Evolutionary conservation across 306 rosid species (phyloP), one percentile per base, ranked within the genome.

Genomic region (Cyclanthera cordifolia): DNA sequence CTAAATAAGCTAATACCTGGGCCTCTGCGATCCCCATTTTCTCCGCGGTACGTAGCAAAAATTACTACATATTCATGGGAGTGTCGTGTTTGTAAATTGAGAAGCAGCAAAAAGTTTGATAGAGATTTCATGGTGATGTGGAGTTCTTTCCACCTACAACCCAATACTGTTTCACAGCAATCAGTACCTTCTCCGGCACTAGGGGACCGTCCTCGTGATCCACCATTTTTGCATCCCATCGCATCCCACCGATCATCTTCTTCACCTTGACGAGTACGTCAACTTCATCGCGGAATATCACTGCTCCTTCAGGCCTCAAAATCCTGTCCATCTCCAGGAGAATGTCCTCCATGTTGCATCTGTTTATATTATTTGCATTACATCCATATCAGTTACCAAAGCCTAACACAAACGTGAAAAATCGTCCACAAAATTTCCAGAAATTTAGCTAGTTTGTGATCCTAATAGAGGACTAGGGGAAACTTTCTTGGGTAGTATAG

Each of bases 161-260:
- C 98, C 98, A 93, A 68, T 93, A 93, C 76, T 86, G 96, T 84
- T 93, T 93, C 49, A 93, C 98, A 39, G 93, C 96, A 70, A 93
- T 61, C 74, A 93, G 82, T 66, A 93, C 73, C 87, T 93, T 93
- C 83, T 86, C 95, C 4, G 98, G 85, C 57, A 93, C 88, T 47
- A 93, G 91, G 1, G 98, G 98, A 16, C 98, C 96, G 73, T 93
- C 96, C 69, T 93, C 98, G 52, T 89, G 98, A 80, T 93, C 98
- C 63, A 87, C 93, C 95, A 93, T 66, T 87, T 86, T 93, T 3
- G 91, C 75, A 58, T 93, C 84, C 98, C 95, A 93, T 69, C 95
- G 83, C 95, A 93, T 87, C 74, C 96, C 98, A 72, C 86, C 89
- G 37, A 86, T 75, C 58, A 84, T 72, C 79, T 89, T 87, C 87